Base-by-base conservation (phyloP, 2,329 filamentous ascomycete species). In the Fusarium floridanum region DNA sequence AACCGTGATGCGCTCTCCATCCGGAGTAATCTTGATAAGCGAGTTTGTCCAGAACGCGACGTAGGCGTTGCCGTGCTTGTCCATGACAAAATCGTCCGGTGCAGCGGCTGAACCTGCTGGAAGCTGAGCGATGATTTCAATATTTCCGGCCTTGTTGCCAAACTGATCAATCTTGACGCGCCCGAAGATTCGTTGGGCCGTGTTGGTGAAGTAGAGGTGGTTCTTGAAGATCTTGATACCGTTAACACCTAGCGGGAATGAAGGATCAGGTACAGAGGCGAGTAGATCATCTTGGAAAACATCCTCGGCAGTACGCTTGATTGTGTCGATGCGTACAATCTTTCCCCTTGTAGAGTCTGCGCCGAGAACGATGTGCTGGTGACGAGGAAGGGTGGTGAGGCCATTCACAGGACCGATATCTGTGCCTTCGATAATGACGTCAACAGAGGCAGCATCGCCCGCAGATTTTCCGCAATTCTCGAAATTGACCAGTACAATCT, bases 141-240 rank as follows among this genome's bases (percentile, higher is more conserved):
- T 10, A 0, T 39, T 3, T 3, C 59, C 68, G 7, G 32, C 8
- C 2, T 29, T 67, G 20, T 56, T 60, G 12, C 61, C 67, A 5
- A 37, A 17, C 0, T 43, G 16, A 12, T 71, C 53, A 10, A 71
- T 50, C 37, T 64, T 43, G 7, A 67, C 20, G 7, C 43, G 32
- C 1, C 29, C 48, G 2, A 37, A 67, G 1, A 57, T 34, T 11
- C 55, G 20, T 12, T 36, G 37, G 27, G 22, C 41, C 1, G 57
- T 48, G 32, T 56, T 71, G 9, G 53, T 71, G 6, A 71, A 56
- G 37, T 71, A 67, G 2, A 71, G 50, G 8, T 71, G 50, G 29
- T 29, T 5, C 2, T 50, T 27, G 3, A 43, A 57, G 7, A 67
- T 16, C 20, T 55, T 60, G 12, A 70, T 36, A 1, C 68, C 57